phyloP scores from a whole-genome alignment of 2,329 filamentous ascomycete species.

The Pseudogymnoascus pannorum region DNA sequence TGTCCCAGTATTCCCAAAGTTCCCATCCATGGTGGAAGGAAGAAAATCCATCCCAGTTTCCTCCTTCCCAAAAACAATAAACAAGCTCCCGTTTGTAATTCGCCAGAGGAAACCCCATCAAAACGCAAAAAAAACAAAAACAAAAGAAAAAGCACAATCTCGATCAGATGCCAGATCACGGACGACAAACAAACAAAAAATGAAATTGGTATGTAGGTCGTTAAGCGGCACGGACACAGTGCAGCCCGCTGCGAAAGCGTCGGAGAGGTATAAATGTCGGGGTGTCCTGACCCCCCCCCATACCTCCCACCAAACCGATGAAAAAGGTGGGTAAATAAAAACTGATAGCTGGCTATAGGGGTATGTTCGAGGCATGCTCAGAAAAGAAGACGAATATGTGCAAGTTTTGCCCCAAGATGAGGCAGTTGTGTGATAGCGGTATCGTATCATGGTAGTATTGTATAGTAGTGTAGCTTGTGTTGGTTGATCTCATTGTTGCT shows the following conservation, averaged over 20 bases:
- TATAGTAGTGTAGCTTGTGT: background rate
- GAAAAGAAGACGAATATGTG: background rate
- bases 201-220: background rate
- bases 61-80: background rate
- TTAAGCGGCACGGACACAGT: background rate
- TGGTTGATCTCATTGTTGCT: background rate
- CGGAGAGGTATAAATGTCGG: background rate
- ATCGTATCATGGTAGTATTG: background rate
- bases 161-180: background rate
- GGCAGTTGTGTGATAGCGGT: background rate
- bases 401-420: background rate
- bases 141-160: background rate
- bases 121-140: background rate
- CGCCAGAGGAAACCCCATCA: background rate
- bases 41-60: background rate
- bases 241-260: background rate
- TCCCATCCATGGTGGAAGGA: background rate
- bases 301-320: background rate
- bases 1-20: background rate
- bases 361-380: background rate
- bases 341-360: background rate
- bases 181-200: background rate
- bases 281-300: background rate
- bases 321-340: background rate
- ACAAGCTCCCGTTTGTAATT: background rate